Conservation (phyloP, 306 rosid genomes). For the Canavalia gladiata region DNA sequence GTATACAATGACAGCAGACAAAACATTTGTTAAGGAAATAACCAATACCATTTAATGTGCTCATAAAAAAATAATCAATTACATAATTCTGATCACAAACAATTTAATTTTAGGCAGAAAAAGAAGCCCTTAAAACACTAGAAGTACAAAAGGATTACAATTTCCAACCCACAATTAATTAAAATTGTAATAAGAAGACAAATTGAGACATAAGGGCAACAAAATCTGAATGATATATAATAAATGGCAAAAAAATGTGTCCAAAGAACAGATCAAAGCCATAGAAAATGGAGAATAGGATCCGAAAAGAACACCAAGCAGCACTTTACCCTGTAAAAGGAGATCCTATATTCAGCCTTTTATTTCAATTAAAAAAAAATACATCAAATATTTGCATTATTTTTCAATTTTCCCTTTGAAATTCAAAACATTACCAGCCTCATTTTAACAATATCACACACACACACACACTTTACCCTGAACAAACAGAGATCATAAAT, state of each 20-base stretch:
- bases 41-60: not conserved
- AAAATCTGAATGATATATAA: not conserved
- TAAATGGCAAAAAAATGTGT: not conserved
- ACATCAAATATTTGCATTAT: not conserved
- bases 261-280: not conserved
- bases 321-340: not conserved
- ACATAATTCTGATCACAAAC: not conserved
- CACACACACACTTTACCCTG: too few species aligned
- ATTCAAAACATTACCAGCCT: not conserved
- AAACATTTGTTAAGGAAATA: not conserved
- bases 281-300: not conserved
- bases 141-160: not conserved
- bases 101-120: not conserved
- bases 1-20: not conserved
- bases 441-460: too few species aligned
- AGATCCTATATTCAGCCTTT: not conserved
- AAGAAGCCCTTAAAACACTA: not conserved
- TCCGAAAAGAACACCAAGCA: not conserved
- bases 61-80: not conserved
- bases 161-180: constrained; percentile 8
- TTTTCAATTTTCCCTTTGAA: not conserved
- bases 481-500: too few species aligned
- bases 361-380: not conserved
- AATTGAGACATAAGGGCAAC: not conserved
- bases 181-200: not conserved